These are phyloP conservation scores for Lunasporangiospora selenospora DNA, from an alignment of 192 early-diverging fungal genomes.

Conservation along the genomic window DNA sequence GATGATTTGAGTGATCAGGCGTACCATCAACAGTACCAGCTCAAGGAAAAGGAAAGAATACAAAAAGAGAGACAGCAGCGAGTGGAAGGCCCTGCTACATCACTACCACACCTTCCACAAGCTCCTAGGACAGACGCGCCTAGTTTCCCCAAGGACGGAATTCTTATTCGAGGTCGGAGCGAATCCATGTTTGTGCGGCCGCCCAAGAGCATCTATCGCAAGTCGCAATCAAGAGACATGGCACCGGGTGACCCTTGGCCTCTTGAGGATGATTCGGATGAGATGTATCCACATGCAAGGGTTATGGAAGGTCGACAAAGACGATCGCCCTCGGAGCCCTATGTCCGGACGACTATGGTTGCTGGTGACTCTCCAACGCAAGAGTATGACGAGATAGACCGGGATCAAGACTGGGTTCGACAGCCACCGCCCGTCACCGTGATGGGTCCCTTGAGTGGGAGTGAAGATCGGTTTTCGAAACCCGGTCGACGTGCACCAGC, in stretches of 20 bases:
- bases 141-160: neutral
- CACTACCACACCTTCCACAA: neutral
- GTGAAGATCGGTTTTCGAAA: too few relatives aligned
- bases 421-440: too few relatives aligned
- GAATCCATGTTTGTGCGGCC: neutral
- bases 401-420: too few relatives aligned
- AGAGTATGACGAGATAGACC: constrained; percentile 15
- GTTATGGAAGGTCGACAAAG: too few relatives aligned
- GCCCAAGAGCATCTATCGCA: neutral
- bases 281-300: too few relatives aligned
- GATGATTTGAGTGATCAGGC: neutral
- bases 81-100: neutral
- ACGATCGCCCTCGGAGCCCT: neutral
- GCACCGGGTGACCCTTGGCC: neutral
- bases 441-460: too few relatives aligned
- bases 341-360: neutral
- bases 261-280: too few relatives aligned
- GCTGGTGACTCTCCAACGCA: neutral
- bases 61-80: too few relatives aligned
- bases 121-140: neutral
- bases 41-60: too few relatives aligned
- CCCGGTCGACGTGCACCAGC: too few relatives aligned
- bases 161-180: neutral
- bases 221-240: neutral
- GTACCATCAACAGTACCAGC: neutral